phyloP scores from a whole-genome alignment of 1,284 basidiomycete species.

The Marasmius oreades region DNA sequence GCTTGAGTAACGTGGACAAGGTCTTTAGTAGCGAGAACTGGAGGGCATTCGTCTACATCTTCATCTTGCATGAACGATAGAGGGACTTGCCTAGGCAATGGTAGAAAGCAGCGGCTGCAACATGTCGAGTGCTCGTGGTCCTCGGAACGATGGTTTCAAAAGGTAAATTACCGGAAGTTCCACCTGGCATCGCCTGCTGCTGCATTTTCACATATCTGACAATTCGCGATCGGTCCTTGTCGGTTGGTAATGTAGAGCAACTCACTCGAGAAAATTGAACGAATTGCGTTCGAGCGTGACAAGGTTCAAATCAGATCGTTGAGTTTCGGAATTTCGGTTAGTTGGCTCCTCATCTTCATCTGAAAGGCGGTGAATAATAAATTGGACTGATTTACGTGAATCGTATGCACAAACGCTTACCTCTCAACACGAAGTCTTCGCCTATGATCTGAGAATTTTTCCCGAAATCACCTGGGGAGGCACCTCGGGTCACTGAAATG shows the following conservation, averaged over 20 bases:
- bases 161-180: constrained; percentile 38
- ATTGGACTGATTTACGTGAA: no score
- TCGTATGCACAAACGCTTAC: constrained; percentile 33
- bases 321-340: constrained; percentile 36
- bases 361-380: neutral
- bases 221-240: neutral
- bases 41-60: neutral
- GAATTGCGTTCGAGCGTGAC: constrained; percentile 69
- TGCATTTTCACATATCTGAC: constrained; percentile 77
- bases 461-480: constrained; percentile 47
- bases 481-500: constrained; percentile 30
- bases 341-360: constrained; percentile 25
- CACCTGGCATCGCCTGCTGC: constrained; percentile 48
- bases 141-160: constrained; percentile 68
- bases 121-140: constrained; percentile 63
- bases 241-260: neutral
- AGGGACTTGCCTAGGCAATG: constrained; percentile 66
- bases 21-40: constrained; percentile 67
- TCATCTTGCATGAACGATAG: neutral
- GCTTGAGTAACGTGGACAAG: constrained; percentile 51
- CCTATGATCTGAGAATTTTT: constrained; percentile 39
- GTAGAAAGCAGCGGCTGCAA: constrained; percentile 76
- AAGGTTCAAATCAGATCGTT: constrained; percentile 51
- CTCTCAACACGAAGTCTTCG: constrained; percentile 64
- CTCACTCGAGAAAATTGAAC: constrained; percentile 74